A percentile compares a stretch with the other conserved stretches of the same genome.
Conservation (phyloP, 2,329 filamentous ascomycete species). For the Aureobasidium sp. region DNA sequence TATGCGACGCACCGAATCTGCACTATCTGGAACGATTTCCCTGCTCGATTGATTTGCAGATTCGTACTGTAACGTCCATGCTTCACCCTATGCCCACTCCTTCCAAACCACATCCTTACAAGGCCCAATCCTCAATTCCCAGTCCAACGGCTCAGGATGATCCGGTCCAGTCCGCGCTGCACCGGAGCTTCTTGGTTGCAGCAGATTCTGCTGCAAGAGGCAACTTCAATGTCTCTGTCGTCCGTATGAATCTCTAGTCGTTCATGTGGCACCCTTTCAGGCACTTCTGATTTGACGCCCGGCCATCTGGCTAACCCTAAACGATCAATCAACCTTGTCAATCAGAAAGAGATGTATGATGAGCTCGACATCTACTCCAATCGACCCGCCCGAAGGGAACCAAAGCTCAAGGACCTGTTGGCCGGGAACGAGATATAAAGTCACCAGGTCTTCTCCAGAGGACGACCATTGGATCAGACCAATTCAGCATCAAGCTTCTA, state of each 20-base stretch:
- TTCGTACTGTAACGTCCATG: constrained; percentile 12
- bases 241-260: background rate
- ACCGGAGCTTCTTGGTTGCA: constrained; percentile 12
- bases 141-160: constrained; percentile 13
- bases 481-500: background rate
- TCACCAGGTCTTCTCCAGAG: background rate
- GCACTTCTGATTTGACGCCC: constrained; percentile 12
- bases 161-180: constrained; percentile 12
- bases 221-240: constrained; percentile 11
- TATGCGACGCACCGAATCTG: constrained; percentile 15
- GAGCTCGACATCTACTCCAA: background rate
- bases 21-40: constrained; percentile 1
- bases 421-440: constrained; percentile 7
- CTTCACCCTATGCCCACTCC: background rate
- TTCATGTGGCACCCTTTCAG: constrained; percentile 6
- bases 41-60: constrained; percentile 11
- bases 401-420: background rate
- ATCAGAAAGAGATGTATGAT: background rate
- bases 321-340: constrained; percentile 4
- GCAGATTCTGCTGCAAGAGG: constrained; percentile 8
- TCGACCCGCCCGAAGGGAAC: background rate
- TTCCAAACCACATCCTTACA: background rate
- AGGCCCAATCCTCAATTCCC: constrained; percentile 3
- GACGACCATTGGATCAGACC: constrained; percentile 4
- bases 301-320: constrained; percentile 11